Base-by-base conservation (phyloP, 345 rosid genomes). In the Heritiera littoralis region DNA sequence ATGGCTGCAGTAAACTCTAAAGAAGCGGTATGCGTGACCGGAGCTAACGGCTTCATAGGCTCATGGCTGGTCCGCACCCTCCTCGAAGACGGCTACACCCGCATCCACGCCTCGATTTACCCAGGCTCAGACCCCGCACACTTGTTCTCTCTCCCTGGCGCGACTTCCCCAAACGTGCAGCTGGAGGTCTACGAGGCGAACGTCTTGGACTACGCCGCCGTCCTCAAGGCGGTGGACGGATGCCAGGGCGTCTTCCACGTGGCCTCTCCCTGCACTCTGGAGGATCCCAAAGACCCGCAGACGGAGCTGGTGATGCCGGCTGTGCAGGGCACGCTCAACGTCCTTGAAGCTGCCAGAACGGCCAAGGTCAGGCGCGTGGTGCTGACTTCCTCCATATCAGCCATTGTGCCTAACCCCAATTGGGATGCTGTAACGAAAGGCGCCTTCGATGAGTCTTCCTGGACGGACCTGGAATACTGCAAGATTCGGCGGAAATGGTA, bases 31-130 rank as follows among this genome's bases (percentile, higher is more conserved):
- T 83, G 92, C 76, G 98, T 94, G 14, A 92, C 92, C 9, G 98
- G 97, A 72, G 98, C 92, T 41, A 94, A 91, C 56, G 97, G 97
- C 32, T 91, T 91, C 89, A 89, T 94, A 49, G 97, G 98, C 68
- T 87, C 94, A 2, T 92, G 97, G 95, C 78, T 92, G 11, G 79
- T 92, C 75, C 86, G 80, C 9, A 87, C 91, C 58, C 83, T 94
- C 30, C 52, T 92, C 0, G 86, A 86, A 11, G 72, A 67, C 9
- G 92, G 93, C 70, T 92, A 91, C 80, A 84, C 94, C 79, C 72
- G 76, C 52, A 83, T 90, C 86, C 90, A 90, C 89, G 92, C 92
- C 55, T 78, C 93, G 9, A 74, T 90, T 38, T 86, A 72, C 78
- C 97, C 96, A 0, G 90, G 89, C 73, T 89, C 97, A 45, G 93